These are phyloP conservation scores for Auricularia sp. DNA, from an alignment of 768 basidiomycete genomes.

Conservation along the genomic window DNA sequence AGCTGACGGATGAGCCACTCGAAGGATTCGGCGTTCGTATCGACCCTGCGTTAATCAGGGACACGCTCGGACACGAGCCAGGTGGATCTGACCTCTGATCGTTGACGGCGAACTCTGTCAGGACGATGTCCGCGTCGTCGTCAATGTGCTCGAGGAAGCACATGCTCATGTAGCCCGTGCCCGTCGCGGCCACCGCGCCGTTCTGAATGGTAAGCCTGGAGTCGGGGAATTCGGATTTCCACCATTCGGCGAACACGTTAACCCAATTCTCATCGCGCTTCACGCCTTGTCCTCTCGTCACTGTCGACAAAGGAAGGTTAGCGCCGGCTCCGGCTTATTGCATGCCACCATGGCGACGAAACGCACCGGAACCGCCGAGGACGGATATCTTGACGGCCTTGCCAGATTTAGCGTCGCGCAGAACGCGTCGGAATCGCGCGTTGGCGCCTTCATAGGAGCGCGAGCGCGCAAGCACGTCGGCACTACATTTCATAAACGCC, in stretches of 20 bases:
- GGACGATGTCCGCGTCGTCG: conserved; percentile 9
- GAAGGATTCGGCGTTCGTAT: conserved; percentile 6
- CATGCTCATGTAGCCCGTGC: conserved; percentile 9
- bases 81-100: conserved; percentile 5
- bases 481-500: neutral
- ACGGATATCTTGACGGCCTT: neutral
- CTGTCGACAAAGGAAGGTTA: conserved; percentile 6
- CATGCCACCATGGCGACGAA: conserved; percentile 4
- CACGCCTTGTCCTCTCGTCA: conserved; percentile 9
- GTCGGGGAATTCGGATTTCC: conserved; percentile 8
- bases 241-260: conserved; percentile 1
- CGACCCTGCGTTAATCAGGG: too few relatives aligned
- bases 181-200: conserved; percentile 10
- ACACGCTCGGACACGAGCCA: neutral
- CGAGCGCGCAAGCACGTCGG: conserved; percentile 9
- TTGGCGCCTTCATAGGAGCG: conserved; percentile 10
- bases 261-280: conserved; percentile 6
- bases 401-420: neutral
- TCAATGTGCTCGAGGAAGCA: conserved; percentile 9
- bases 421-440: conserved; percentile 7
- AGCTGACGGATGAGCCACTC: conserved; percentile 9
- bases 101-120: conserved; percentile 9
- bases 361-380: neutral
- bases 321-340: conserved; percentile 5
- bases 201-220: conserved; percentile 5